phyloP scores from a whole-genome alignment of 805 yeast genomes.

The Wickerhamomyces xylosicus region DNA sequence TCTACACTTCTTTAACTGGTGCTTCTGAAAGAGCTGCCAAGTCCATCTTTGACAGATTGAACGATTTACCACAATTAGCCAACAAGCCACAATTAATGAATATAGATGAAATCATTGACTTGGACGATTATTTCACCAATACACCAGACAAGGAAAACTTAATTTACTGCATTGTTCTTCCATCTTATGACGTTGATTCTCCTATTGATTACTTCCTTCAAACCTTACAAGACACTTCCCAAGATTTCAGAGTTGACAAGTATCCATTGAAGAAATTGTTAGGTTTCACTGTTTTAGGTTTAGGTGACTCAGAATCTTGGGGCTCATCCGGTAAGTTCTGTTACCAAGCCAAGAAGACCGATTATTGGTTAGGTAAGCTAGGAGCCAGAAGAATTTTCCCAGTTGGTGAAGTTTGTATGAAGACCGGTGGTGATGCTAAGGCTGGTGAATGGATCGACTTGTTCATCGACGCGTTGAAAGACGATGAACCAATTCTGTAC shows the following conservation, averaged over 20 bases:
- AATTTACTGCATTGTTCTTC: constrained; percentile 66
- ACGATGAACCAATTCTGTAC: constrained; percentile 57
- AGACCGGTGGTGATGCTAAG: constrained; percentile 48
- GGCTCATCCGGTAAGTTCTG: constrained; percentile 56
- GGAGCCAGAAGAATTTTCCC: constrained; percentile 87
- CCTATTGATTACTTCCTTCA: constrained; percentile 85
- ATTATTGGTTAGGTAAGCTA: constrained; percentile 63
- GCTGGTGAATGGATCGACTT: constrained; percentile 60
- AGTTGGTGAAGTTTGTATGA: constrained; percentile 74
- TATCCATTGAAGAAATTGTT: constrained; percentile 58
- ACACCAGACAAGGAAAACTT: constrained; percentile 41
- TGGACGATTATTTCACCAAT: constrained; percentile 70
- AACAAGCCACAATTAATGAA: constrained; percentile 46
- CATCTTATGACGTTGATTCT: constrained; percentile 88
- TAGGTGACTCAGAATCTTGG: constrained; percentile 87
- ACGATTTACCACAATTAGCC: constrained; percentile 17
- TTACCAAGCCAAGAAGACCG: constrained; percentile 72
- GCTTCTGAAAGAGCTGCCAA: constrained; percentile 64
- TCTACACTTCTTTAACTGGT: constrained; percentile 83
- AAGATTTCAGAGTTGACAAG: constrained; percentile 80
- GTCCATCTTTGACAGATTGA: constrained; percentile 30
- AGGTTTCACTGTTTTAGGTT: constrained; percentile 79
- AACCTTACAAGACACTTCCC: constrained; percentile 66
- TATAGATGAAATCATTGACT: constrained; percentile 74
- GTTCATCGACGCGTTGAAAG: constrained; percentile 51